A percentile compares a stretch with the other conserved stretches of the same genome.
Evolutionary conservation across 1,284 basidiomycete genomes (phyloP).

Genomic region (Apiotrichum porosum): DNA sequence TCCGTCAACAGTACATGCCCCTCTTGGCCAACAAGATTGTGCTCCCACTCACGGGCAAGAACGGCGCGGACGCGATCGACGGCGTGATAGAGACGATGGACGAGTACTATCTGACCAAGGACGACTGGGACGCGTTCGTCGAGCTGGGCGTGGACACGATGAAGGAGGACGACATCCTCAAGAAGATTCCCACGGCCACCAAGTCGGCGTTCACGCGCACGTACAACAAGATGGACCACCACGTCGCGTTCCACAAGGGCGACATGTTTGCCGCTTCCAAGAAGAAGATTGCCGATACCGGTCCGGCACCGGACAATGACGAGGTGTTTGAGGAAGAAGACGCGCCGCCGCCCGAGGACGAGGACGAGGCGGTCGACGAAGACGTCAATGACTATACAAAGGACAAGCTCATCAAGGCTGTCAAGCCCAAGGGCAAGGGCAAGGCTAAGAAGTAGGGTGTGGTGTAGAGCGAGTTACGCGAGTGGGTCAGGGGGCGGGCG

Average conservation of each 20-base stretch:
- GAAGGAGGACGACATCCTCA: conserved; percentile 67
- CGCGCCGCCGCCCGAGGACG: conserved; percentile 44
- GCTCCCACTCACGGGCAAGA: conserved; percentile 60
- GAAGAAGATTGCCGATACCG: conserved; percentile 60
- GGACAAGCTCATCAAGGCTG: conserved; percentile 57
- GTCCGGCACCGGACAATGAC: conserved; percentile 76
- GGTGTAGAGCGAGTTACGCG: too few relatives aligned
- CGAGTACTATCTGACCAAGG: conserved; percentile 84
- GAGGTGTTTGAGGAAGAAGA: conserved; percentile 63
- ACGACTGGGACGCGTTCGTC: conserved; percentile 93
- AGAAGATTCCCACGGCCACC: conserved; percentile 73
- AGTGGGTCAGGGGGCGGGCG: too few relatives aligned
- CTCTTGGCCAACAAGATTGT: conserved; percentile 74
- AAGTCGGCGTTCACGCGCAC: conserved; percentile 84
- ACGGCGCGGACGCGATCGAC: conserved; percentile 67
- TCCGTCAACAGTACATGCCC: conserved; percentile 86
- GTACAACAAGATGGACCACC: conserved; percentile 81
- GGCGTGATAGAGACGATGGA: conserved; percentile 86
- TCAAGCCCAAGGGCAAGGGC: conserved; percentile 41
- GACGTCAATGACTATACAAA: conserved; percentile 50
- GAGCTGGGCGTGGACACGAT: conserved; percentile 84
- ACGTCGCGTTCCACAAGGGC: conserved; percentile 84
- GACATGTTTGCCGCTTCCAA: conserved; percentile 69
- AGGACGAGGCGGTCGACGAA: conserved; percentile 44
- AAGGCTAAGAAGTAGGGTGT: conserved; percentile 10